These are phyloP conservation scores for Apiotrichum sp. DNA, from an alignment of 1,284 basidiomycete species.

Conservation along the genomic window DNA sequence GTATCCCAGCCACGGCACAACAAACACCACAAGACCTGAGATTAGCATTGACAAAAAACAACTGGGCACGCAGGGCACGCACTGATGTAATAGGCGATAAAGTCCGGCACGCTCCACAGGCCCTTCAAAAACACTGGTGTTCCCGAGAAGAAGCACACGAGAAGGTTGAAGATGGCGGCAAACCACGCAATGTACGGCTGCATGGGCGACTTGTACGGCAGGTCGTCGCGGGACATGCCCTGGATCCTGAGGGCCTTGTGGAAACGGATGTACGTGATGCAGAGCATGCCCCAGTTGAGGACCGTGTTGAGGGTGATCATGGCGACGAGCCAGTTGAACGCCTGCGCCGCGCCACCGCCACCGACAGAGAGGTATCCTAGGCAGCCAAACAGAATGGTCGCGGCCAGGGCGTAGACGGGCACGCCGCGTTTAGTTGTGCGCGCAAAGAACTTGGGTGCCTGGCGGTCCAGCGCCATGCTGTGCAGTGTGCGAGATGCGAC, in stretches of 20 bases:
- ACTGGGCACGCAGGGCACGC: conserved; percentile 2
- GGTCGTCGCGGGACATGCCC: conserved; percentile 51
- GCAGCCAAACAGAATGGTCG: conserved; percentile 41
- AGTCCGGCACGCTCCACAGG: conserved; percentile 7
- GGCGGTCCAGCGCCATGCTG: conserved; percentile 60
- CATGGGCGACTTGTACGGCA: conserved; percentile 29
- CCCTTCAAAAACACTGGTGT: conserved; percentile 22
- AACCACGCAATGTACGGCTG: conserved; percentile 26
- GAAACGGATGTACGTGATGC: conserved; percentile 71
- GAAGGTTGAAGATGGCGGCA: conserved; percentile 14
- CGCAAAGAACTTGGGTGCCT: conserved; percentile 60
- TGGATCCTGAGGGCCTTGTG: conserved; percentile 67
- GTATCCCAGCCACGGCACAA: too few relatives aligned
- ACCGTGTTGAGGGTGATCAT: too few relatives aligned
- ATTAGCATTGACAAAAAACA: too few relatives aligned
- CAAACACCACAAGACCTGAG: too few relatives aligned
- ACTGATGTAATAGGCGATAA: conserved; percentile 27
- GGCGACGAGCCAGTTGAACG: too few relatives aligned
- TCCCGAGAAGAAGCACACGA: conserved; percentile 24
- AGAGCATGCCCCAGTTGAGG: too few relatives aligned
- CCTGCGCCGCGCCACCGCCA: background rate
- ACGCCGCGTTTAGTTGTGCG: conserved; percentile 63
- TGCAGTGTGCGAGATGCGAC: conserved; percentile 53
- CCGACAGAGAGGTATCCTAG: conserved; percentile 15
- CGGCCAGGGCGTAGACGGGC: conserved; percentile 52